Conservation (phyloP, 1,139 yeast species). For the Geotrichum fermentans region DNA sequence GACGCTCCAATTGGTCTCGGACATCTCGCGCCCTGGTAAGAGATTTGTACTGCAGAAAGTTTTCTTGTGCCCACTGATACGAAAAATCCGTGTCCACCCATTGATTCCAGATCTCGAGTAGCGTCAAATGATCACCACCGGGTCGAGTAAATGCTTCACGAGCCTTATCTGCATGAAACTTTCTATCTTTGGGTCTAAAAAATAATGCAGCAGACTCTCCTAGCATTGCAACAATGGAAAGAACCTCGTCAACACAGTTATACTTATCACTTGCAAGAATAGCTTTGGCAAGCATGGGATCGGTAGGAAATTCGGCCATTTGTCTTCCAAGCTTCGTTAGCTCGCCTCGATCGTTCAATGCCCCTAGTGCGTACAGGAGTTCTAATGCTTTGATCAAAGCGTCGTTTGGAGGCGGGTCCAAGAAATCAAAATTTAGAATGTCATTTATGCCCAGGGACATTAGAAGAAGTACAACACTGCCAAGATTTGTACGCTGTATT, state of each 20-base stretch:
- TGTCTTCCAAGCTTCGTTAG: slow-evolving; percentile 73
- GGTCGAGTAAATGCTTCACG: slow-evolving; percentile 50
- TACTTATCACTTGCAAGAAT: slow-evolving; percentile 57
- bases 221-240: slow-evolving; percentile 73
- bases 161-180: slow-evolving; percentile 60
- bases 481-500: slow-evolving; percentile 73
- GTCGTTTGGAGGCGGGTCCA: slow-evolving; percentile 78
- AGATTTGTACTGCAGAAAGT: slow-evolving; percentile 71
- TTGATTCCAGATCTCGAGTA: slow-evolving; percentile 67
- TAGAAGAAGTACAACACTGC: slow-evolving; percentile 67
- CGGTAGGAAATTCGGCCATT: slow-evolving; percentile 92
- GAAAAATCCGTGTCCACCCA: slow-evolving; percentile 74
- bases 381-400: slow-evolving; percentile 74
- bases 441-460: slow-evolving; percentile 80
- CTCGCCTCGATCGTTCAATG: slow-evolving; percentile 72
- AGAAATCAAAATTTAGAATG: slow-evolving; percentile 73
- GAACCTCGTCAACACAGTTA: slow-evolving; percentile 58
- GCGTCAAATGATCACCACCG: slow-evolving; percentile 75
- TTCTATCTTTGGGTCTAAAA: slow-evolving; percentile 66
- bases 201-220: slow-evolving; percentile 75
- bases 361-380: slow-evolving; percentile 78
- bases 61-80: slow-evolving; percentile 80
- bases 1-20: slow-evolving; percentile 59
- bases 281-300: slow-evolving; percentile 81
- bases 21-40: slow-evolving; percentile 67